Percentiles rank a stretch among this genome's conserved stretches.
phyloP scores from a whole-genome alignment of 257 asterid genomes.

The Salvia rosmarinus region DNA sequence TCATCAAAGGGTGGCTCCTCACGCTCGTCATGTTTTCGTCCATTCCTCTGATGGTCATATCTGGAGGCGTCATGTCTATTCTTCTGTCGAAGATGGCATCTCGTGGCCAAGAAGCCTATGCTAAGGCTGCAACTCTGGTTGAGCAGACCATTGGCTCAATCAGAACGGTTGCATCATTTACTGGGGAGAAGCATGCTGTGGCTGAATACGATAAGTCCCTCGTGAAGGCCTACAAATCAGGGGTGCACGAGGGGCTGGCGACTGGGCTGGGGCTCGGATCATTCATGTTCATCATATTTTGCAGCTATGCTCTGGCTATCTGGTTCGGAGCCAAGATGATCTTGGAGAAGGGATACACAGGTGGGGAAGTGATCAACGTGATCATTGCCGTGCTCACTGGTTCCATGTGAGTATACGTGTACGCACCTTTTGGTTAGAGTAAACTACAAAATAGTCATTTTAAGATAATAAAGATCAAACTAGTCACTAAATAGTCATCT shows the following conservation, averaged over 20 bases:
- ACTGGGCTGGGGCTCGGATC: conserved; percentile 57
- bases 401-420: conserved; percentile 46
- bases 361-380: conserved; percentile 64
- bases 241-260: conserved; percentile 50
- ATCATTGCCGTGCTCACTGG: conserved; percentile 55
- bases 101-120: conserved; percentile 53
- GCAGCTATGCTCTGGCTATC: conserved; percentile 56
- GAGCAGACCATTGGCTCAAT: conserved; percentile 63
- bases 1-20: conserved; percentile 60
- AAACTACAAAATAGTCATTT: no score
- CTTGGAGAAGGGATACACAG: conserved; percentile 54
- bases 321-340: conserved; percentile 66
- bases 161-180: conserved; percentile 71
- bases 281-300: conserved; percentile 39
- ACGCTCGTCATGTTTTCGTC: conserved; percentile 54
- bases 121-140: conserved; percentile 52
- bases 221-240: conserved; percentile 46
- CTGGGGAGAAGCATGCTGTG: conserved; percentile 62
- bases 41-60: conserved; percentile 46
- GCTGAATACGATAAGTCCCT: conserved; percentile 56
- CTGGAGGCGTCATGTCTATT: conserved; percentile 44
- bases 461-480: no score
- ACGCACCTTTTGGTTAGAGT: no score
- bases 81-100: conserved; percentile 49
- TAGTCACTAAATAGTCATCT: no score